phyloP scores from a whole-genome alignment of 23 red algal genomes.

The Gracilaria caudata region DNA sequence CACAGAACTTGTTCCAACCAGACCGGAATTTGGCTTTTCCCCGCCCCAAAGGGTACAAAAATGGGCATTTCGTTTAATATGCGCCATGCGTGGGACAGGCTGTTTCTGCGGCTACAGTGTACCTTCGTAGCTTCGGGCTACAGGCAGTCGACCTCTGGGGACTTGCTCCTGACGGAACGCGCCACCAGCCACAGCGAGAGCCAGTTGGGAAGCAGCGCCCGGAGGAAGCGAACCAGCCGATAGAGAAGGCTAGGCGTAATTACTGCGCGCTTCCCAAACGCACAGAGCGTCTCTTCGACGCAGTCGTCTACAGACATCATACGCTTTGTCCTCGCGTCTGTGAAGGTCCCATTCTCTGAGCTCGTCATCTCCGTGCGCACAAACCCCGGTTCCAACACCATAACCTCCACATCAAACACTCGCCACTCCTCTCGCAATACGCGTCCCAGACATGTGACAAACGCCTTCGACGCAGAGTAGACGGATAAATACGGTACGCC shows the following conservation, averaged over 20 bases:
- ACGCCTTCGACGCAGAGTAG: conserved; percentile 50
- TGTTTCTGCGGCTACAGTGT: too few species aligned
- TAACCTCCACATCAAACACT: conserved; percentile 7
- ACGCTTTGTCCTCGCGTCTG: too few species aligned
- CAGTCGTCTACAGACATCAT: conserved; percentile 28
- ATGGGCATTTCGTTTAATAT: background rate
- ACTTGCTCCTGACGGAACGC: background rate
- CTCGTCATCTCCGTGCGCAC: conserved; percentile 48
- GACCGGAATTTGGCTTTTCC: background rate
- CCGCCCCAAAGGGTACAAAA: background rate
- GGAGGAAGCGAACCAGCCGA: background rate
- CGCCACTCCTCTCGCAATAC: conserved; percentile 14
- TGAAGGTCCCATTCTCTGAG: background rate
- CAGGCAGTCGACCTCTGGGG: background rate
- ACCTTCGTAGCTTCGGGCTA: too few species aligned
- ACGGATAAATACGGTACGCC: conserved; percentile 41
- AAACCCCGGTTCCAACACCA: conserved; percentile 47
- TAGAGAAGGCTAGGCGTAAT: background rate
- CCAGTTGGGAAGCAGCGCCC: background rate
- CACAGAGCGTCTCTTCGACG: background rate
- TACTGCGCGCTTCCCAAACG: conserved; percentile 18
- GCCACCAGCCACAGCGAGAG: background rate
- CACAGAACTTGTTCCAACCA: background rate
- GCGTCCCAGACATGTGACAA: conserved; percentile 5
- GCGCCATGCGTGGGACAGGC: too few species aligned